Evolutionary conservation across 106 monocot genomes (phyloP).

Genomic region (Dendrobium nobile): DNA sequence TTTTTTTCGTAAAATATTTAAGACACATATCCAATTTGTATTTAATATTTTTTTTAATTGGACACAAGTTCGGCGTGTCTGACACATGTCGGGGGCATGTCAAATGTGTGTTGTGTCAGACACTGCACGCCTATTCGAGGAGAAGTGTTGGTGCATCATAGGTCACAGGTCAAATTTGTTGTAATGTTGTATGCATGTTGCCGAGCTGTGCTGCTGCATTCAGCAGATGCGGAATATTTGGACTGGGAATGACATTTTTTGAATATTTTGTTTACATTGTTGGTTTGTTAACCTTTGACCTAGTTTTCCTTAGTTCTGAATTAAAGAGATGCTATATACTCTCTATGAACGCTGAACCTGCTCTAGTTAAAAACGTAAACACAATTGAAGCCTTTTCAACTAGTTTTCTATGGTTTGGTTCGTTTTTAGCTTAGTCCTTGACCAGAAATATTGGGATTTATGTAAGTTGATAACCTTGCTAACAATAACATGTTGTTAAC

Average conservation of each 20-base stretch:
- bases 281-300: neutral
- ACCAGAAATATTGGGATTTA: neutral
- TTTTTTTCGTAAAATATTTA: too few species aligned
- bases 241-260: neutral
- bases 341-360: neutral
- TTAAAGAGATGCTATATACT: neutral
- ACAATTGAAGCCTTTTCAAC: neutral
- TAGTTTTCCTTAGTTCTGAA: neutral
- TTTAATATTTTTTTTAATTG: too few species aligned
- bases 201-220: neutral
- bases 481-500: neutral
- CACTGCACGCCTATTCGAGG: too few species aligned
- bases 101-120: too few species aligned
- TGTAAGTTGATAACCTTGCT: neutral
- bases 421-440: neutral
- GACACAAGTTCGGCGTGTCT: too few species aligned
- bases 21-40: too few species aligned
- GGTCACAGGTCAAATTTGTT: neutral
- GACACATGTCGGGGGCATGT: too few species aligned
- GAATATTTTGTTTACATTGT: neutral
- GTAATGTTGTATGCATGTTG: neutral
- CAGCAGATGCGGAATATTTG: neutral
- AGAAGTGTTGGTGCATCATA: too few species aligned
- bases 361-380: neutral
- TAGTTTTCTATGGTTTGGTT: neutral